phyloP scores from a whole-genome alignment of 2,329 filamentous ascomycete species.

The Colletotrichum cereale region DNA sequence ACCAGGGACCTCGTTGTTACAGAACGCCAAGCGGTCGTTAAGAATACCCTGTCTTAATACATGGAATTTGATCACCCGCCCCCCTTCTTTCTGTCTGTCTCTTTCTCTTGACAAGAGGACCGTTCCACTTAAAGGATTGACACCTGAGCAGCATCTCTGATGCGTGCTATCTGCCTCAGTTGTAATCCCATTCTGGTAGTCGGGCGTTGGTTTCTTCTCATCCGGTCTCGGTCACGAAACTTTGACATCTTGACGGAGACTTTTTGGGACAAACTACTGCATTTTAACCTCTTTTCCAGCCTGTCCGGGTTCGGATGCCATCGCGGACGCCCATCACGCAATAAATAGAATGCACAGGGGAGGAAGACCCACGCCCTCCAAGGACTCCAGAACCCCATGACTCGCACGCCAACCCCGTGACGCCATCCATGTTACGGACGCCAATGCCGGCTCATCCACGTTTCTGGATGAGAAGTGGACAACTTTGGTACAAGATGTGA shows the following conservation, averaged over 20 bases:
- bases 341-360: constrained; percentile 38
- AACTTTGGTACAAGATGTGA: constrained; percentile 38
- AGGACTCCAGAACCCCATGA: constrained; percentile 30
- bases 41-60: constrained; percentile 33
- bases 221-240: background rate
- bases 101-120: background rate
- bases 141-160: background rate
- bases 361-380: constrained; percentile 31
- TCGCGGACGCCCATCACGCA: constrained; percentile 28
- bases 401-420: constrained; percentile 33
- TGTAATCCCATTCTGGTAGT: background rate
- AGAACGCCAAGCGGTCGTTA: constrained; percentile 37
- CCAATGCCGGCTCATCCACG: constrained; percentile 19
- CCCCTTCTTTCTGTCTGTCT: background rate
- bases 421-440: constrained; percentile 27
- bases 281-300: background rate
- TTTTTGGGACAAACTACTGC: background rate
- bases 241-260: background rate
- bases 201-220: background rate
- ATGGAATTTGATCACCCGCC: background rate
- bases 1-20: constrained; percentile 3
- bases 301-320: constrained; percentile 27
- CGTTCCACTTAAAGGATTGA: background rate
- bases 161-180: constrained; percentile 16
- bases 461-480: constrained; percentile 4